These are phyloP conservation scores for Maudiozyma humilis DNA, from an alignment of 1,139 yeast genomes.

Conservation along the genomic window DNA sequence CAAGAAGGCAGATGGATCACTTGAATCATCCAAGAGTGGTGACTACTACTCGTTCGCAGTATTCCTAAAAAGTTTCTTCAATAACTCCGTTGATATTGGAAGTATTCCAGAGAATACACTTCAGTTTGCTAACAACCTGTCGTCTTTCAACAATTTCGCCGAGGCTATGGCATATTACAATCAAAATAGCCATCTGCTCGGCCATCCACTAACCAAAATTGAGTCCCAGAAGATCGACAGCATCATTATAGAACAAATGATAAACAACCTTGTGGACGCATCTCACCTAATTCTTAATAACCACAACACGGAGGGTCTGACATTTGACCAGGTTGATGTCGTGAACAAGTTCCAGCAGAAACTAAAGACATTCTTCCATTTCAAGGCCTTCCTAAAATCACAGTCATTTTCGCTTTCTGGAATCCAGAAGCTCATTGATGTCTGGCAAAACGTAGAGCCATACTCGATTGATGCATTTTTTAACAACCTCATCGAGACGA, in stretches of 20 bases:
- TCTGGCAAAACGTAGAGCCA: slow-evolving; percentile 22
- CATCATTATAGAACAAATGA: slow-evolving; percentile 24
- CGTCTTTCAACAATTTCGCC: slow-evolving; percentile 18
- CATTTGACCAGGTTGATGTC: slow-evolving; percentile 7
- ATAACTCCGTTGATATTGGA: slow-evolving; percentile 7
- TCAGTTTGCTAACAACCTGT: slow-evolving; percentile 28
- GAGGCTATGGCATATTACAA: slow-evolving; percentile 20
- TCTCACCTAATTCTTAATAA: slow-evolving; percentile 12
- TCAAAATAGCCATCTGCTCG: slow-evolving; percentile 7
- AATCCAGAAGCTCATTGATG: slow-evolving; percentile 18
- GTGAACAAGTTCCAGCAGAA: slow-evolving; percentile 12
- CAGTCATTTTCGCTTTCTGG: slow-evolving; percentile 16
- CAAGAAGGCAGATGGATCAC: slow-evolving; percentile 4
- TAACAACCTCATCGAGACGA: slow-evolving; percentile 28
- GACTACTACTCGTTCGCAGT: slow-evolving; percentile 23
- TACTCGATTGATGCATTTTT: slow-evolving; percentile 20
- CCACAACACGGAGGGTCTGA: slow-evolving; percentile 4
- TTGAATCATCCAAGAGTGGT: background rate
- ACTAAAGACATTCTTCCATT: slow-evolving; percentile 22
- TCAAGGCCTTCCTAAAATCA: slow-evolving; percentile 21
- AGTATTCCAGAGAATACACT: slow-evolving; percentile 21
- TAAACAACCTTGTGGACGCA: slow-evolving; percentile 25
- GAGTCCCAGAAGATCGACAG: slow-evolving; percentile 6
- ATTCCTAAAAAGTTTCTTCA: slow-evolving; percentile 22
- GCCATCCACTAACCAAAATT: background rate